Evolutionary conservation across 108 stramenopile species (phyloP), one percentile per base, ranked within the genome.

Genomic region (Pseudonitzschia multiseries): DNA sequence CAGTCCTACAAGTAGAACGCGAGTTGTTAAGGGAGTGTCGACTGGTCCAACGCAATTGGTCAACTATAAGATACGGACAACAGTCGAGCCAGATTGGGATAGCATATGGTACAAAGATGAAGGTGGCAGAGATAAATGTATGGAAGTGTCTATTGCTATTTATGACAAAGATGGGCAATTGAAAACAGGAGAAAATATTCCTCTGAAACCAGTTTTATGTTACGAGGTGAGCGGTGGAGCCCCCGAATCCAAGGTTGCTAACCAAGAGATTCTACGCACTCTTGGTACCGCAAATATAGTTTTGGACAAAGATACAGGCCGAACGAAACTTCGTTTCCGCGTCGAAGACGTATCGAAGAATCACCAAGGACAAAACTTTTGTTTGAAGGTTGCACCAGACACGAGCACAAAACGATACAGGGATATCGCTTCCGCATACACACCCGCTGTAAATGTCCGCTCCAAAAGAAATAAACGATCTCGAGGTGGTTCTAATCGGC

Each of bases 311-410:
- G 69, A 69, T 18, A 73, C 75, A 0, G 84, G 84, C 8, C 66
- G 52, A 3, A 72, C 80, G 26, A 69, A 57, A 27, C 65, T 96
- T 12, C 74, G 86, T 18, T 86, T 91, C 56, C 85, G 95, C 12
- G 86, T 96, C 24, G 91, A 96, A 61, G 95, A 96, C 67, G 95
- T 96, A 6, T 93, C 92, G 24, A 93, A 93, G 76, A 96, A 93
- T 77, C 93, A 93, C 73, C 95, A 96, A 69, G 88, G 86, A 36
- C 86, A 92, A 79, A 79, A 81, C 31, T 96, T 96, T 69, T 67
- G 79, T 8, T 57, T 96, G 53, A 48, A 86, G 70, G 75, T 96
- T 15, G 80, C 73, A 41, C 74, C 91, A 0, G 89, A 86, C 44
- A 68, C 73, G 8, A 63, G 83, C 27, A 57, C 80, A 21, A 78